Base-by-base conservation (phyloP, 2,329 filamentous ascomycete genomes). In the Xylariales sp. region DNA sequence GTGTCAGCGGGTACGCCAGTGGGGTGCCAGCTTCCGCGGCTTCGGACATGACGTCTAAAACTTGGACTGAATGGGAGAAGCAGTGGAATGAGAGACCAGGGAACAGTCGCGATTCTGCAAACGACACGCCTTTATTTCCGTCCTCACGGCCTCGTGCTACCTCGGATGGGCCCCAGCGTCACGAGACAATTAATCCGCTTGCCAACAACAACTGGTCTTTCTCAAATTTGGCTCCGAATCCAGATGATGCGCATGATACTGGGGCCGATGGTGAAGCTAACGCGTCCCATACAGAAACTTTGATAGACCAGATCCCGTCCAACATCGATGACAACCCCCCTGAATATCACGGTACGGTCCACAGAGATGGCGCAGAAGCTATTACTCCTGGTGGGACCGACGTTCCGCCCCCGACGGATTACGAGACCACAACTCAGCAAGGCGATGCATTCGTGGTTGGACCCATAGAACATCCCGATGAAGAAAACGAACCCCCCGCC, bases 191-290 rank as follows among this genome's bases (percentile, higher is more conserved):
- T 40, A 73, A 78, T 38, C 72, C 74, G 0, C 55, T 82, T 12
- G 78, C 70, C 1, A 77, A 77, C 53, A 80, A 80, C 47, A 82
- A 64, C 49, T 84, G 79, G 80, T 71, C 70, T 0, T 82, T 82
- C 49, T 63, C 66, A 4, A 61, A 61, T 18, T 46, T 76, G 6
- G 59, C 63, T 15, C 38, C 52, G 9, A 46, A 57, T 9, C n/a
- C n/a, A n/a, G n/a, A n/a, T n/a, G n/a, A n/a, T n/a, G n/a, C n/a
- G n/a, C n/a, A n/a, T n/a, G n/a, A n/a, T n/a, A n/a, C n/a, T n/a
- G n/a, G n/a, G n/a, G 37, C 6, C 24, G 16, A 19, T 9, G 8
- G 14, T 32, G 29, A 15, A 16, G 15, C 14, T 7, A 15, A 7
- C 15, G 29, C 8, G 7, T 7, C 8, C 18, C 31, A 29, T 31